Evolutionary conservation across 2,329 filamentous ascomycete genomes (phyloP).

Genomic region (Coniochaeta ligniaria): DNA sequence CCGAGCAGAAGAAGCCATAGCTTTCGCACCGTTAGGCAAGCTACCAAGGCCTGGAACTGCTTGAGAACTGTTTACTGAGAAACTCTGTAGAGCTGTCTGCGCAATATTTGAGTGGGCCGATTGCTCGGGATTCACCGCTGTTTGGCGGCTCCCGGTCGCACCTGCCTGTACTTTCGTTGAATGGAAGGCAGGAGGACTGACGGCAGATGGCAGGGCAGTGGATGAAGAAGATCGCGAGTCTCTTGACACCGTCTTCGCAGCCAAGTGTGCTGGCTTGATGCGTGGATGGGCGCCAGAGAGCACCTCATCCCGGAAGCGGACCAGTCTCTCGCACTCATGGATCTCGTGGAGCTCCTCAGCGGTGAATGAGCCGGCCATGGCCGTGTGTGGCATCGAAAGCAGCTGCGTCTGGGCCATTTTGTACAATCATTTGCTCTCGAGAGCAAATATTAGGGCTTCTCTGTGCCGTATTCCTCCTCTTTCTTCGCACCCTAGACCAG

Average conservation of each 20-base stretch:
- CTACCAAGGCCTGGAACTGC: slow-evolving; percentile 13
- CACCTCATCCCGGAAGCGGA: slow-evolving; percentile 74
- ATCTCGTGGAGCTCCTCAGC: slow-evolving; percentile 50
- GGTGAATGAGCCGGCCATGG: slow-evolving; percentile 18
- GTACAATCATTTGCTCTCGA: background rate
- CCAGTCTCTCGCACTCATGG: slow-evolving; percentile 69
- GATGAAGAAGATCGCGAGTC: slow-evolving; percentile 4
- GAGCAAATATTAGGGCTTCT: background rate
- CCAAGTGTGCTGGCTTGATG: slow-evolving; percentile 45
- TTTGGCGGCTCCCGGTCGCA: slow-evolving; percentile 6
- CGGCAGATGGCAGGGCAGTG: slow-evolving; percentile 5
- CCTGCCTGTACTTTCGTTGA: slow-evolving; percentile 6
- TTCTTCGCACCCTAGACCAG: background rate
- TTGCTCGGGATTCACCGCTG: slow-evolving; percentile 6
- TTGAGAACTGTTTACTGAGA: slow-evolving; percentile 9
- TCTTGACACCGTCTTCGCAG: slow-evolving; percentile 11
- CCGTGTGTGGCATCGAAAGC: background rate
- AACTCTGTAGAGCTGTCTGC: slow-evolving; percentile 12
- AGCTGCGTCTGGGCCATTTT: background rate
- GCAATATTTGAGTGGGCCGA: slow-evolving; percentile 4
- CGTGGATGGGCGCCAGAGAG: slow-evolving; percentile 67
- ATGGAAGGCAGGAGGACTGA: slow-evolving; percentile 3
- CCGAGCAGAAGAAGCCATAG: slow-evolving; percentile 4
- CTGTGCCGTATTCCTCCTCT: background rate
- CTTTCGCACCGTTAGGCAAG: slow-evolving; percentile 6